Conservation (phyloP, 306 rosid genomes). For the Castanopsis chinensis region DNA sequence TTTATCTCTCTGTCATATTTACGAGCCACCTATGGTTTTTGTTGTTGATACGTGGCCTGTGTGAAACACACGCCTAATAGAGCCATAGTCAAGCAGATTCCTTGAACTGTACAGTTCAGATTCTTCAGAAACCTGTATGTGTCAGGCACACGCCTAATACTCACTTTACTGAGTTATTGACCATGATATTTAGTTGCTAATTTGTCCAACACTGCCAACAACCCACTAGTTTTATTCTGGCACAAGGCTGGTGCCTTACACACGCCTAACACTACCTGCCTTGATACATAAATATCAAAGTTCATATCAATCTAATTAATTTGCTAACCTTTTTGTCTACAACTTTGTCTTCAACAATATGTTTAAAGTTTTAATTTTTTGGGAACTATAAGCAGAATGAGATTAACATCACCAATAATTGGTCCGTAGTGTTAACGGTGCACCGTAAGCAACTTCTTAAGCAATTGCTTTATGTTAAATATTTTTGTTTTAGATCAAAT, state of each 20-base stretch:
- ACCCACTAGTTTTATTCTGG: neutral
- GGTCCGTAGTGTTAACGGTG: too few species aligned
- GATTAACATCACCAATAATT: too few species aligned
- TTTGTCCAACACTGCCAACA: neutral
- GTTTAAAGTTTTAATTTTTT: too few species aligned
- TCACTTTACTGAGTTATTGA: neutral
- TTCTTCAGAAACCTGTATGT: too few species aligned
- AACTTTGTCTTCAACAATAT: neutral
- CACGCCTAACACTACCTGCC: neutral
- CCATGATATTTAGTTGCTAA: neutral
- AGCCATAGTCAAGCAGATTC: neutral
- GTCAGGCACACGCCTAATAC: neutral
- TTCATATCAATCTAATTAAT: neutral
- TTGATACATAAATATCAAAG: neutral
- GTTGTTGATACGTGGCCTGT: neutral
- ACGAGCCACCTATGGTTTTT: too few species aligned
- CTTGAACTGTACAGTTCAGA: neutral
- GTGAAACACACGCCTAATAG: neutral
- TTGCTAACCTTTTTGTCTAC: neutral
- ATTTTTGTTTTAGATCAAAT: too few species aligned
- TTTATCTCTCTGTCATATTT: neutral
- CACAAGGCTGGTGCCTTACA: neutral
- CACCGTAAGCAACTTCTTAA: too few species aligned
- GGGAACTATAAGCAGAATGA: too few species aligned
- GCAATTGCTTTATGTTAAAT: too few species aligned